Base-by-base conservation (phyloP, 2,329 filamentous ascomycete genomes). In the Penicillium digitatum region DNA sequence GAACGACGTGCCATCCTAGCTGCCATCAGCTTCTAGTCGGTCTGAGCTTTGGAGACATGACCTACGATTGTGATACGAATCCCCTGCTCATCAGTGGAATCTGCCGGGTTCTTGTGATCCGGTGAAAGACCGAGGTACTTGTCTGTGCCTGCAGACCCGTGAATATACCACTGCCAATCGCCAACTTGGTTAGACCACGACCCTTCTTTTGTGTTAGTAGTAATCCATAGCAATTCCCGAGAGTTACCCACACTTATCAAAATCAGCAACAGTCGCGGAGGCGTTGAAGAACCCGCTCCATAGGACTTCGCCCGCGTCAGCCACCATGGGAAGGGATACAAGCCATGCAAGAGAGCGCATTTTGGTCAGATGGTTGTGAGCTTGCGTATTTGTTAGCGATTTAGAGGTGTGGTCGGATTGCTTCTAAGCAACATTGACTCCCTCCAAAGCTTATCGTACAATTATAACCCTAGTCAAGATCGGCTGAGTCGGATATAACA, bases 91-190 rank as follows among this genome's bases (percentile, higher is more conserved):
- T 83, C 85, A 46, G 76, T 77, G 0, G 75, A 77, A 69, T 89
- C 86, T 62, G 80, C 81, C 0, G 85, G 82, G 72, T 88, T 88
- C 75, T 86, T 87, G 78, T 78, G 85, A 55, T 73, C 71, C 0
- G 82, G 71, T 2, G 79, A 81, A 1, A 88, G 76, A 63, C 83
- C 83, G 61, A 88, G 79, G 71, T 89, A 88, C 63, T 81, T 74
- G 0, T 48, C 18, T 0, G 68, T 69, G 0, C 74, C 48, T 9
- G 78, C 80, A 5, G 76, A 74, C 34, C 87, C 87, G 74, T 90
- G 87, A 68, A 89, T 89, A 75, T 89, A 89, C 78, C 87, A 89
- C 71, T 89, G 87, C 73, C 87, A 90, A 0, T 84, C 81, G 1
- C 84, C 84, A 64, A 87, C 82, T 72, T 86, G 81, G 70, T 84